Base-by-base conservation (phyloP, 2,329 filamentous ascomycete species). In the Clathrospora elynae region DNA sequence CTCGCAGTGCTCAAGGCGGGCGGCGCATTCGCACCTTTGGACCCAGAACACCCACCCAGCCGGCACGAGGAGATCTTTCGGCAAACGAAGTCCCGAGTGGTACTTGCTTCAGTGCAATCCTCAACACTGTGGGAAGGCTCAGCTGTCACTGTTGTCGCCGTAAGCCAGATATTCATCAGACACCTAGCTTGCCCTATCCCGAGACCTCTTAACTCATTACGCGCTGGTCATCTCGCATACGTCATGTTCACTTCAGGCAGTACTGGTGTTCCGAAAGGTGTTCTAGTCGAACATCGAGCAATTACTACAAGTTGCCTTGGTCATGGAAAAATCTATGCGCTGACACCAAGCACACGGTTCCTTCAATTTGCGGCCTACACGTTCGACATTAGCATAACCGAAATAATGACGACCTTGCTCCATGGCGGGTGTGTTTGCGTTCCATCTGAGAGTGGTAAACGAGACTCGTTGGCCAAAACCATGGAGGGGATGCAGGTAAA, bases 231-330 rank as follows among this genome's bases (percentile, higher is more conserved):
- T n/a, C n/a, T n/a, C n/a, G 82, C 82, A 0, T 85, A 81, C 53
- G 72, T 84, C 6, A 75, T 86, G 4, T 81, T 85, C 48, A 78
- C 77, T 0, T 75, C 74, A 13, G 57, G 61, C 9, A 57, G 69
- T 8, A 61, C 53, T 11, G 53, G 55, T 35, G 74, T 73, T 35
- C 78, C 80, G 0, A 80, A 81, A 40, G 82, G 80, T 2, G 78
- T 83, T 10, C 79, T 83, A 24, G 79, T 84, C 42, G 80, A 79
- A 6, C 84, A 87, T 53, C 70, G 72, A 0, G 77, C n/a, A n/a
- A 79, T 1, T 68, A 87, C 6, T 78, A 35, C 1, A 30, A 28
- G 3, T 5, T 36, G 3, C 20, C 12, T 3, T 13, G 13, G 11
- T 13, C 11, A 38, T 38, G 17, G 43, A 36, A 3, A 28, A 46